Evolutionary conservation across 2,329 filamentous ascomycete genomes (phyloP), one percentile per base, ranked within the genome.

Genomic region (Colletotrichum lupini): DNA sequence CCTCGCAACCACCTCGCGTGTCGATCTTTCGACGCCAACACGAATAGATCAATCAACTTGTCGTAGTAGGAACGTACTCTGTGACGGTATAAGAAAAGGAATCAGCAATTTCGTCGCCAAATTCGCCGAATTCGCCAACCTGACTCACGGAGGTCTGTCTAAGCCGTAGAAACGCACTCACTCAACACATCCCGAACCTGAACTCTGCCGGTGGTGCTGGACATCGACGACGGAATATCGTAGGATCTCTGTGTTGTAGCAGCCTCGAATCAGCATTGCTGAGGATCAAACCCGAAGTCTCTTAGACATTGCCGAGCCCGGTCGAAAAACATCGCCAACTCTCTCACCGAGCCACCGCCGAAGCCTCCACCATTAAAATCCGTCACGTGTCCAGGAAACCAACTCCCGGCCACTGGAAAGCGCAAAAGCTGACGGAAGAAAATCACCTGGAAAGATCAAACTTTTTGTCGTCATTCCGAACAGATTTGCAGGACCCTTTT

Each of bases 171-270:
- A 11, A n/a, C 26, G 32, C n/a, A 28, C 55, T 19, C 32, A 24
- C 24, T 60, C 37, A n/a, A 35, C n/a, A 60, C 56, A 22, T 26
- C 19, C 57, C 24, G 11, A 56, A 37, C 32, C 32, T 46, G 63
- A 32, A 62, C 24, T 57, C 49, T 72, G 62, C 32, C 55, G 11
- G 57, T 56, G 49, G 63, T 68, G 57, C 63, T 68, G 63, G 57
- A 32, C 56, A 67, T 61, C 64, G 56, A 57, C 35, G 55, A 30
- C 32, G 55, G 56, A 55, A 67, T 56, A 5, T 28, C 28, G 30
- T 22, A 22, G 32, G 49, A 49, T 52, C 8, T 5, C 37, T 30
- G 32, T 67, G 56, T 67, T 60, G 42, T 24, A 60, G 35, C 68
- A 52, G 28, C 26, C 35, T 35, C 32, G 60, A 53, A 55, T 12